Base-by-base conservation (phyloP, 768 basidiomycete genomes). In the Filobasidium floriforme region DNA sequence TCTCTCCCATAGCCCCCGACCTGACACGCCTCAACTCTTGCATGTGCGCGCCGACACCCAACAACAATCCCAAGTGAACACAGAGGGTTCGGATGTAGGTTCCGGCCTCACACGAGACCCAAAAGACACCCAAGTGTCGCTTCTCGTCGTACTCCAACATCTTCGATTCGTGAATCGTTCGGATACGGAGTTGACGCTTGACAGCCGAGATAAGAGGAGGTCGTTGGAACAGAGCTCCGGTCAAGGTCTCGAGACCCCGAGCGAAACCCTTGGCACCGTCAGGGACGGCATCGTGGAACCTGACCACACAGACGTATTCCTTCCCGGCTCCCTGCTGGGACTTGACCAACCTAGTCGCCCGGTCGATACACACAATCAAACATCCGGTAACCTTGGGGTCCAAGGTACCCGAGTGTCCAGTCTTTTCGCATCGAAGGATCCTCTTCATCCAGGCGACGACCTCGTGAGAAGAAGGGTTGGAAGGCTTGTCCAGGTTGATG, bases 1-100 rank as follows among this genome's bases (percentile, higher is more conserved):
- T 92, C 81, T 99, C 96, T 59, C 89, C 90, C 85, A 97, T 88
- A 59, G 93, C 94, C 73, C 96, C 96, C 76, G 88, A 90, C 70
- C 96, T 82, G 15, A 98, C 94, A 73, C 96, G 82, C 72, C 96
- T 84, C 66, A 99, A 84, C 79, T 99, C 96, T 81, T 99, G 94
- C 96, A 99, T 99, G 80, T 99, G 96, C n/a, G 93, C 96, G 26
- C 96, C 96, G 32, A 98, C 94, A 68, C 96, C 96, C 43, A 97
- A 82, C 49, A 99, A 68, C 61, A 99, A 83, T 66, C 96, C 96
- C 62, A 99, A 81, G 80, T 99, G 96, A 15, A 99, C 96, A 78
- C 96, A 99, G 54, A 99, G 84, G 0, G 96, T 99, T 77, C 96
- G 88, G 70, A 83, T 83, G 74, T 83, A 83, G 11, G 82, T 83